Percentiles rank a stretch among this genome's conserved stretches.
Evolutionary conservation across 441 rosid genomes (phyloP).

Genomic region (Populus trichocarpa): DNA sequence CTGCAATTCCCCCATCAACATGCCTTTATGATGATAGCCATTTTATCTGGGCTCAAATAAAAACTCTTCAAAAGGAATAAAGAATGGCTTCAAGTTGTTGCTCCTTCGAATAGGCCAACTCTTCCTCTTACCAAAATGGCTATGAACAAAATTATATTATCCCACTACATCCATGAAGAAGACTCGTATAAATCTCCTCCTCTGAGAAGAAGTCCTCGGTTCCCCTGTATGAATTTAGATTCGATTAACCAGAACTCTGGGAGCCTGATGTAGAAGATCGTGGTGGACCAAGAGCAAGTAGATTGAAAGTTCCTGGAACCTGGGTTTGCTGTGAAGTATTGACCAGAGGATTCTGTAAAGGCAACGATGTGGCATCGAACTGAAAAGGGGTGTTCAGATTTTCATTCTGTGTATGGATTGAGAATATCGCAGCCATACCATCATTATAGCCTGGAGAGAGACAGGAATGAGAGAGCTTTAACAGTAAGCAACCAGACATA

Average conservation of each 20-base stretch:
- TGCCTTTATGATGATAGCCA: too few species aligned
- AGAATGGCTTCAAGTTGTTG: too few species aligned
- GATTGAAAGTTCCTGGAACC: conserved; percentile 32
- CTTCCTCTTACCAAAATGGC: too few species aligned
- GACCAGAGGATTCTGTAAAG: conserved; percentile 41
- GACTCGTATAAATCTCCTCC: conserved; percentile 70
- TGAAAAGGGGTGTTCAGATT: conserved; percentile 46
- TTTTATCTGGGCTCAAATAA: too few species aligned
- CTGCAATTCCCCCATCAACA: not conserved
- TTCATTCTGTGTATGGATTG: conserved; percentile 46
- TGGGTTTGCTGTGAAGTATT: conserved; percentile 36
- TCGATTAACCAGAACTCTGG: conserved; percentile 39
- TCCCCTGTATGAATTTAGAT: conserved; percentile 39
- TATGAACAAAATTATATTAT: too few species aligned
- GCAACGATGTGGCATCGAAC: conserved; percentile 39
- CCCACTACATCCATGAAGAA: too few species aligned
- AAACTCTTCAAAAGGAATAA: too few species aligned
- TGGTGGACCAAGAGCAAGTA: conserved; percentile 46
- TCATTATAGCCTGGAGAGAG: conserved; percentile 50
- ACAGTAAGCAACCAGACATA: conserved; percentile 9
- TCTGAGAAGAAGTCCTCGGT: conserved; percentile 60
- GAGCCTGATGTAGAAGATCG: conserved; percentile 39
- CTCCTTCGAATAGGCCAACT: too few species aligned
- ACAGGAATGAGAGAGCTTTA: not conserved
- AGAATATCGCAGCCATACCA: conserved; percentile 34